Percentiles rank a stretch among this genome's conserved stretches.
These are phyloP conservation scores for Chaetomium olivaceum DNA, from an alignment of 2,329 filamentous ascomycete species.

Conservation along the genomic window DNA sequence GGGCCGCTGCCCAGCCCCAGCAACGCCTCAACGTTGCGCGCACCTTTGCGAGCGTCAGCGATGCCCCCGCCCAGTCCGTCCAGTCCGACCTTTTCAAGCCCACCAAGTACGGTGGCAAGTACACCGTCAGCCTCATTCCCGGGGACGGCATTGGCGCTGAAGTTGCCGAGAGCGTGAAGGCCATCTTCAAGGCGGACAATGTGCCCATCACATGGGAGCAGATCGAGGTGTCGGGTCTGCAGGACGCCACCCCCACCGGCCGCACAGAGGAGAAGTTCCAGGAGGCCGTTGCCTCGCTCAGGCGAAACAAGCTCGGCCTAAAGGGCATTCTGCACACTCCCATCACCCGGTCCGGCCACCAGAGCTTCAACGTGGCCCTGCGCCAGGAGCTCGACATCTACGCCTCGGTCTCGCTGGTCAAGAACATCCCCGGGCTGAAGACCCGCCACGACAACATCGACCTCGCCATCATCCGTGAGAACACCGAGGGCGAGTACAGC, in stretches of 20 bases:
- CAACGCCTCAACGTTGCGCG: slow-evolving; percentile 45
- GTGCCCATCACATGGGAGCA: slow-evolving; percentile 99
- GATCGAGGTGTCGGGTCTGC: slow-evolving; percentile 90
- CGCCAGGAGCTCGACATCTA: slow-evolving; percentile 99
- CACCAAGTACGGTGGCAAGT: slow-evolving; percentile 98
- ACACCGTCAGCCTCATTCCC: slow-evolving; percentile 97
- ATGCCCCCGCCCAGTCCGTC: slow-evolving; percentile 57
- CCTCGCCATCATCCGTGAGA: slow-evolving; percentile 99
- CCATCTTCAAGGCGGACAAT: slow-evolving; percentile 99
- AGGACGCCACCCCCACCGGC: slow-evolving; percentile 69
- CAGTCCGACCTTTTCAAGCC: slow-evolving; percentile 98
- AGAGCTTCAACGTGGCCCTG: slow-evolving; percentile 99
- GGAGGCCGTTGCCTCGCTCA: slow-evolving; percentile 90
- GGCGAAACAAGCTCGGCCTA: slow-evolving; percentile 97
- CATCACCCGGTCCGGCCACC: slow-evolving; percentile 93
- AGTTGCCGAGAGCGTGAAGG: slow-evolving; percentile 97
- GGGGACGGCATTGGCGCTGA: slow-evolving; percentile 98
- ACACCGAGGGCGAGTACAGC: slow-evolving; percentile 99
- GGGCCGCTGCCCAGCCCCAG: slow-evolving; percentile 49
- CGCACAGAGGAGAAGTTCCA: slow-evolving; percentile 93
- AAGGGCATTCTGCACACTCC: slow-evolving; percentile 99
- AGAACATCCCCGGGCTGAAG: slow-evolving; percentile 98
- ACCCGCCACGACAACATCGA: slow-evolving; percentile 97
- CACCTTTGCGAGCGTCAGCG: slow-evolving; percentile 78
- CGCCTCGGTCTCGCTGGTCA: slow-evolving; percentile 95